Conservation (phyloP, 2,329 filamentous ascomycete genomes). For the Beauveria asiatica region DNA sequence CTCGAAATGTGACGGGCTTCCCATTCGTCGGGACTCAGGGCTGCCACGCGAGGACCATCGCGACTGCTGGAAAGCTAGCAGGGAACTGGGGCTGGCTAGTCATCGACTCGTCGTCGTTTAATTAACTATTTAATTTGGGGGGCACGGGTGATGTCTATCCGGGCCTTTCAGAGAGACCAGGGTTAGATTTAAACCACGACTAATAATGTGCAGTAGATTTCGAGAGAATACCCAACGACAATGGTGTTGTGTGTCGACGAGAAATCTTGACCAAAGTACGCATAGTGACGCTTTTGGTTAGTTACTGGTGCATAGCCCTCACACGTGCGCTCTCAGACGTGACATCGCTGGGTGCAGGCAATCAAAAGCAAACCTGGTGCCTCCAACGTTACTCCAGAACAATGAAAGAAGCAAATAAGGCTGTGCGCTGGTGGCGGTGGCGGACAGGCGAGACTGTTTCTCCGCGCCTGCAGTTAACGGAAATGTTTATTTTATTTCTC, state of each 20-base stretch:
- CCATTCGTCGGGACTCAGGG: not conserved
- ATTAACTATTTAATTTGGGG: slow-evolving; percentile 7
- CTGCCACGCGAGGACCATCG: slow-evolving; percentile 4
- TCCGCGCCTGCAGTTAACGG: not conserved
- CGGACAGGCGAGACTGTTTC: not conserved
- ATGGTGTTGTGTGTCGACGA: not conserved
- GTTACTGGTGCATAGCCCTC: not conserved
- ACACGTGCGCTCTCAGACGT: not conserved
- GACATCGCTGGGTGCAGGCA: not conserved
- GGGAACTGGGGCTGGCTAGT: not conserved
- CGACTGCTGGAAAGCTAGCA: not conserved
- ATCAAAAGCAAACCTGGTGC: slow-evolving; percentile 1
- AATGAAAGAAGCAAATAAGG: slow-evolving; percentile 1
- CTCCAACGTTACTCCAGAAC: not conserved
- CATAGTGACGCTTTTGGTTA: no score
- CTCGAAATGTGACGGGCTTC: not conserved
- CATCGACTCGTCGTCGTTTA: not conserved
- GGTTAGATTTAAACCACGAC: not conserved
- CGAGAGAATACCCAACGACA: not conserved
- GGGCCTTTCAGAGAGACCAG: not conserved
- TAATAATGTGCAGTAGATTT: not conserved
- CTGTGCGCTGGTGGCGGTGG: not conserved
- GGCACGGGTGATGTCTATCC: not conserved
- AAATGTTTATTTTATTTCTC: not conserved
- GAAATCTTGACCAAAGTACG: not conserved